Percentiles rank a stretch among this genome's conserved stretches.
These are phyloP conservation scores for Penicillium brasilianum DNA, from an alignment of 2,329 filamentous ascomycete species.

Conservation along the genomic window DNA sequence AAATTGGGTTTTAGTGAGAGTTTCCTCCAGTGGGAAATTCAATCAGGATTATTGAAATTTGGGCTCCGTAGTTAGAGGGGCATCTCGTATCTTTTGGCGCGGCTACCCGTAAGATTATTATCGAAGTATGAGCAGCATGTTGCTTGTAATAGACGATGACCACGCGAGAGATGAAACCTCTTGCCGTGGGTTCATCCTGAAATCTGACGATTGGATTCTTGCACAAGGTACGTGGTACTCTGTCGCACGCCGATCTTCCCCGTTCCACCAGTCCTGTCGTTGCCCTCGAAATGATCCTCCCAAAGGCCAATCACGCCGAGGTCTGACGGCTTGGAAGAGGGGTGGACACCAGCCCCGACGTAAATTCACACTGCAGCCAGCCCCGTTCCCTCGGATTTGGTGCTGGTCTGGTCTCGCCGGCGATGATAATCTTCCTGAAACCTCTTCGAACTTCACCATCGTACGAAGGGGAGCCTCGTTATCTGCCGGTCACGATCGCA, in stretches of 20 bases:
- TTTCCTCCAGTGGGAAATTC: neutral
- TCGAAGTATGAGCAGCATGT: neutral
- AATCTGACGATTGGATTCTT: neutral
- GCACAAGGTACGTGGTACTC: neutral
- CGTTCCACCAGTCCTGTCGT: neutral
- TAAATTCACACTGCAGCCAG: conserved; percentile 2
- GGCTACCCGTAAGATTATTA: neutral
- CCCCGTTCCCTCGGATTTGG: conserved; percentile 5
- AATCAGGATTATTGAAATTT: neutral
- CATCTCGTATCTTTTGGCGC: neutral
- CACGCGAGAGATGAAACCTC: neutral
- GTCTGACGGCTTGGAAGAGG: neutral
- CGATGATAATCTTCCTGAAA: neutral
- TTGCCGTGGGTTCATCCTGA: neutral
- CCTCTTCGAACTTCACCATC: neutral
- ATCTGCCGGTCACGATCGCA: neutral
- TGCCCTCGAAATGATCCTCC: neutral
- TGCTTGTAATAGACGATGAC: neutral
- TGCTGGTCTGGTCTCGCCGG: neutral
- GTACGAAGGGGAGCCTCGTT: neutral
- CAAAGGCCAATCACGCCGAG: conserved; percentile 1
- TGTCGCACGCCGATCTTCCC: neutral
- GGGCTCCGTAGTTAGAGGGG: neutral
- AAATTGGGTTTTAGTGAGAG: neutral
- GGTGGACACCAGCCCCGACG: neutral